phyloP scores from a whole-genome alignment of 1,139 yeast genomes.

The Sugiyamaella castrensis region DNA sequence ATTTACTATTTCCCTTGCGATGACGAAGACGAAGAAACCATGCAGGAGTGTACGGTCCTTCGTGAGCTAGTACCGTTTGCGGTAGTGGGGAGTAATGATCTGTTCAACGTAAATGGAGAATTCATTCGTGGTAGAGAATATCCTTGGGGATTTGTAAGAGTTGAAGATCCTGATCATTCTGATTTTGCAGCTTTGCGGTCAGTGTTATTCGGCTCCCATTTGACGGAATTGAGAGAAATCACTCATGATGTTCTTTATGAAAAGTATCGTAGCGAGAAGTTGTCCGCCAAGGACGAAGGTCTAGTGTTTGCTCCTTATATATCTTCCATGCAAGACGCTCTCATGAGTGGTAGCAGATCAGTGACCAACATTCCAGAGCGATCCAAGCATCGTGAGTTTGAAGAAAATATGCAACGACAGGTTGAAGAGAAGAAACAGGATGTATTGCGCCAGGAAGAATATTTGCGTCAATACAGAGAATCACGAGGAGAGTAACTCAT shows the following conservation, averaged over 20 bases:
- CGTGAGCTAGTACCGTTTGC: conserved; percentile 84
- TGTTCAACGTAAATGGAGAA: conserved; percentile 21
- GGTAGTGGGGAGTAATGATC: conserved; percentile 57
- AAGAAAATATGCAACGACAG: conserved; percentile 6
- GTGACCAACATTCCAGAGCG: neutral
- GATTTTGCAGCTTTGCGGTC: conserved; percentile 83
- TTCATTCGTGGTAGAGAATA: conserved; percentile 74
- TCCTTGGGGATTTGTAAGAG: conserved; percentile 78
- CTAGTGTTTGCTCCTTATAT: conserved; percentile 2
- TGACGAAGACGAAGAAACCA: conserved; percentile 60
- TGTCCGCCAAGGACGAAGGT: conserved; percentile 37
- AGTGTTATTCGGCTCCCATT: conserved; percentile 84
- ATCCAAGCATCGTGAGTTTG: conserved; percentile 2
- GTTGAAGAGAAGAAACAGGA: conserved; percentile 1
- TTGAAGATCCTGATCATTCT: conserved; percentile 77
- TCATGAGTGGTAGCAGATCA: neutral
- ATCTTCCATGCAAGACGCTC: neutral
- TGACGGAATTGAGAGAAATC: conserved; percentile 87
- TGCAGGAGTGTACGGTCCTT: conserved; percentile 75
- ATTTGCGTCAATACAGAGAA: conserved; percentile 2
- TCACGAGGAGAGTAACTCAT: neutral
- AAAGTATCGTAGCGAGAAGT: conserved; percentile 85
- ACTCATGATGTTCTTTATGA: conserved; percentile 92
- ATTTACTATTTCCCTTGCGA: conserved; percentile 76
- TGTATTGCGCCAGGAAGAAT: conserved; percentile 4